These are phyloP conservation scores for Magnusiomyces suaveolens DNA, from an alignment of 1,139 yeast genomes.

Conservation along the genomic window DNA sequence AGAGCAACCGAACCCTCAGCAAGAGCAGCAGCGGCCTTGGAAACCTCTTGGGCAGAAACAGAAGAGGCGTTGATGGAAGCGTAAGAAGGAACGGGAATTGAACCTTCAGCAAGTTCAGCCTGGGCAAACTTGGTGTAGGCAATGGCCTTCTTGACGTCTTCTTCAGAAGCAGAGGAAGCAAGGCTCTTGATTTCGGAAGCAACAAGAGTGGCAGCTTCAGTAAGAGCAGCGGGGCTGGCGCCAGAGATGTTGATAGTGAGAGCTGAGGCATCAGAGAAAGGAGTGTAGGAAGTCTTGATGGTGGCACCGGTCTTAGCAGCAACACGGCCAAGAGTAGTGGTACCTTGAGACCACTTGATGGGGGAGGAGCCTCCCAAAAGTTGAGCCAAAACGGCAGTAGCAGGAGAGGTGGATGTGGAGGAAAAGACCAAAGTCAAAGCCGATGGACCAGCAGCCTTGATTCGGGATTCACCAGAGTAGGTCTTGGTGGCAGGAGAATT, in stretches of 20 bases:
- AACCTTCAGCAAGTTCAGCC: conserved; percentile 34
- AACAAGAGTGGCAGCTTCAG: conserved; percentile 53
- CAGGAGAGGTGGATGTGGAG: conserved; percentile 49
- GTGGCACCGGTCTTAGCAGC: conserved; percentile 46
- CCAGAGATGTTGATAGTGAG: conserved; percentile 64
- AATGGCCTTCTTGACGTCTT: conserved; percentile 39
- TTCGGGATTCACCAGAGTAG: conserved; percentile 66
- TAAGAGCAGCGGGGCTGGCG: conserved; percentile 41
- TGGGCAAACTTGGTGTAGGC: conserved; percentile 37
- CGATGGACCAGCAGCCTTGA: conserved; percentile 56
- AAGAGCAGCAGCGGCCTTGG: conserved; percentile 41
- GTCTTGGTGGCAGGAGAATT: conserved; percentile 38
- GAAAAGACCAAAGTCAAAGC: conserved; percentile 81
- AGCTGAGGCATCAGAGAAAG: conserved; percentile 75
- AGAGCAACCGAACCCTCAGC: conserved; percentile 64
- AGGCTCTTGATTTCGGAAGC: conserved; percentile 48
- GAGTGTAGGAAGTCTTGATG: conserved; percentile 47
- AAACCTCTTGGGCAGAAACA: conserved; percentile 40
- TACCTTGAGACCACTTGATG: conserved; percentile 43
- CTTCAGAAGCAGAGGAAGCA: conserved; percentile 34
- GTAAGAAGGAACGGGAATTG: conserved; percentile 15
- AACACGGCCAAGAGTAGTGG: conserved; percentile 35
- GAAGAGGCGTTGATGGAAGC: conserved; percentile 29
- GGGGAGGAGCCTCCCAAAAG: conserved; percentile 44
- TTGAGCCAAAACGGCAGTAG: conserved; percentile 63